Conservation (phyloP, 2,329 filamentous ascomycete species). For the Epicoccum sorghinum region DNA sequence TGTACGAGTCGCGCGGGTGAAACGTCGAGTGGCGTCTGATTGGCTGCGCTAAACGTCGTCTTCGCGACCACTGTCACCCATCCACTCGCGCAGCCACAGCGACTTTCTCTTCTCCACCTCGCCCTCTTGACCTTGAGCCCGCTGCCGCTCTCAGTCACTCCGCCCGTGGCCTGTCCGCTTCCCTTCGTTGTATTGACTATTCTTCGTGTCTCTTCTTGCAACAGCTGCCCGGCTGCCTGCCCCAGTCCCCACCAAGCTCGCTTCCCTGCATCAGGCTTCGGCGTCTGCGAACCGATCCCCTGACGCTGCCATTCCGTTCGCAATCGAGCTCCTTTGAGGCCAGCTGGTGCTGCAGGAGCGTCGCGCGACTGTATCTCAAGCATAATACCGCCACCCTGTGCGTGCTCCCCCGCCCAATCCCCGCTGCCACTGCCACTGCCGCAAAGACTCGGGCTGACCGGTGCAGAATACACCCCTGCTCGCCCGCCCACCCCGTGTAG, state of each 20-base stretch:
- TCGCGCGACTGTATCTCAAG: slow-evolving; percentile 9
- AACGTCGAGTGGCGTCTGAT: not conserved
- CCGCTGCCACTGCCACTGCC: not conserved
- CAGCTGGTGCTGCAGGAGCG: slow-evolving; percentile 41
- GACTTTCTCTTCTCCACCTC: slow-evolving; percentile 7
- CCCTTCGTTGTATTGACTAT: slow-evolving; percentile 31
- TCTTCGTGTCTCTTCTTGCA: slow-evolving; percentile 30
- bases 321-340: slow-evolving; percentile 38
- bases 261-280: slow-evolving; percentile 22
- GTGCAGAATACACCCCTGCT: slow-evolving; percentile 3
- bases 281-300: slow-evolving; percentile 15
- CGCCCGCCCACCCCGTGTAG: not conserved
- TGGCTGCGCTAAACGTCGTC: slow-evolving; percentile 3
- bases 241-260: slow-evolving; percentile 12
- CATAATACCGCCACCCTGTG: not conserved
- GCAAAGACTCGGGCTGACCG: not conserved
- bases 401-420: not conserved
- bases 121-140: not conserved
- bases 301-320: slow-evolving; percentile 16
- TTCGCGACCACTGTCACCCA: not conserved
- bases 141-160: slow-evolving; percentile 9
- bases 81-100: not conserved
- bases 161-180: slow-evolving; percentile 16
- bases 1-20: slow-evolving; percentile 2
- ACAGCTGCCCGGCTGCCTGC: slow-evolving; percentile 3